These are phyloP conservation scores for Colletotrichum lini DNA, from an alignment of 2,329 filamentous ascomycete species.

Conservation along the genomic window DNA sequence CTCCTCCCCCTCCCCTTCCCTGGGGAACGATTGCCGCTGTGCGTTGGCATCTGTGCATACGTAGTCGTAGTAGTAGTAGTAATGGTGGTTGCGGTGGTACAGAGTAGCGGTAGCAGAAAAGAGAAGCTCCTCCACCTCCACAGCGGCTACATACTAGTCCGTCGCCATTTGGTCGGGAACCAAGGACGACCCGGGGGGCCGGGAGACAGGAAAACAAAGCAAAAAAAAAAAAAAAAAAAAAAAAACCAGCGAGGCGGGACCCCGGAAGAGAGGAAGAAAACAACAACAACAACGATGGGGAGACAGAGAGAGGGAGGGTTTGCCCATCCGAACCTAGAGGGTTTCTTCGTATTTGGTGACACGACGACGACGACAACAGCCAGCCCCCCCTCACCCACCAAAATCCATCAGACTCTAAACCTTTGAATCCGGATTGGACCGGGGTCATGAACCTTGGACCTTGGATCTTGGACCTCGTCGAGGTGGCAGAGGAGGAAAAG, in stretches of 20 bases:
- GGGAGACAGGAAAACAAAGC: not conserved
- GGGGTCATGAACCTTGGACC: not conserved
- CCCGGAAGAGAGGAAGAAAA: not conserved
- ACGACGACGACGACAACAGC: not conserved
- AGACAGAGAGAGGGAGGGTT: not conserved
- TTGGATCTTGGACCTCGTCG: not conserved
- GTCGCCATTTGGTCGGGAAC: slow-evolving; percentile 10
- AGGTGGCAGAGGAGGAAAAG: not conserved
- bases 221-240: too few species aligned
- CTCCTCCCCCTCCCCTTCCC: not conserved
- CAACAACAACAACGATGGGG: not conserved
- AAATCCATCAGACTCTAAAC: not conserved
- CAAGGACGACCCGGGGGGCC: not conserved
- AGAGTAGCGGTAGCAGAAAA: too few species aligned
- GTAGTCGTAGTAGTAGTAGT: too few species aligned
- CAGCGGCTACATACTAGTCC: slow-evolving; percentile 11
- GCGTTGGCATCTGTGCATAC: not conserved
- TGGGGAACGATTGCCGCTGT: not conserved
- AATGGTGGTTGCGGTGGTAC: too few species aligned
- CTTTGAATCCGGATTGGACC: slow-evolving; percentile 9
- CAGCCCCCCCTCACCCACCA: too few species aligned
- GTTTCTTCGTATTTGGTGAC: slow-evolving; percentile 19
- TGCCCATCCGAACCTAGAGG: not conserved
- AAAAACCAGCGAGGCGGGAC: not conserved
- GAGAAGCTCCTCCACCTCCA: not conserved